phyloP scores from a whole-genome alignment of 352 stramenopile genomes.

The Albugo candida region DNA sequence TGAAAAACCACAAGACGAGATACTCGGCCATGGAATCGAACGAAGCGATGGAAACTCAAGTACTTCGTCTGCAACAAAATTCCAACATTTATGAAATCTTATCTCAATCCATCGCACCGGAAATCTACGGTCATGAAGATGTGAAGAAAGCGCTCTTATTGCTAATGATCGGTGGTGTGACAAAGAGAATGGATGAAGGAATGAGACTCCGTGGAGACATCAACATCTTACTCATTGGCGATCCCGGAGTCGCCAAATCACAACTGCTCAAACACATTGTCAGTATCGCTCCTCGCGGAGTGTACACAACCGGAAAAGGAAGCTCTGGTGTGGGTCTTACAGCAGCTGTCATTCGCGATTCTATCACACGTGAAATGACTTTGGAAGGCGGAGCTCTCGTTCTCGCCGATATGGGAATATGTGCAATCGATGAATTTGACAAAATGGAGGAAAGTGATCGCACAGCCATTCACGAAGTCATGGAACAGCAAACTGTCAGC shows the following conservation, averaged over 20 bases:
- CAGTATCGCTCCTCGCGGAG: constrained; percentile 86
- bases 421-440: constrained; percentile 97
- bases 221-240: constrained; percentile 98
- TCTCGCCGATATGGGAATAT: constrained; percentile 96
- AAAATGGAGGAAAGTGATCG: constrained; percentile 97
- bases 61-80: constrained; percentile 47
- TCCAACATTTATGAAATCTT: constrained; percentile 85
- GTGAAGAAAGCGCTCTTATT: constrained; percentile 98
- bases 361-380: constrained; percentile 86
- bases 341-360: constrained; percentile 92
- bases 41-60: constrained; percentile 62
- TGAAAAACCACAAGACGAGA: constrained; percentile 94
- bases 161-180: constrained; percentile 89
- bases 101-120: constrained; percentile 90
- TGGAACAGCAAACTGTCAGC: constrained; percentile 99
- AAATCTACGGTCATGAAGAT: constrained; percentile 99
- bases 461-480: constrained; percentile 99
- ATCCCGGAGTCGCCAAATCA: constrained; percentile 96
- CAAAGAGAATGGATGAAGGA: constrained; percentile 78
- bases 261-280: constrained; percentile 98
- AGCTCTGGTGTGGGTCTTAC: constrained; percentile 96
- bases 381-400: constrained; percentile 92
- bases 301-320: constrained; percentile 99
- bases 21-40: constrained; percentile 86
- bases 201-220: constrained; percentile 97